Percentiles rank a stretch among this genome's conserved stretches.
Conservation (phyloP, 768 basidiomycete species). For the Termitomyces sp. region DNA sequence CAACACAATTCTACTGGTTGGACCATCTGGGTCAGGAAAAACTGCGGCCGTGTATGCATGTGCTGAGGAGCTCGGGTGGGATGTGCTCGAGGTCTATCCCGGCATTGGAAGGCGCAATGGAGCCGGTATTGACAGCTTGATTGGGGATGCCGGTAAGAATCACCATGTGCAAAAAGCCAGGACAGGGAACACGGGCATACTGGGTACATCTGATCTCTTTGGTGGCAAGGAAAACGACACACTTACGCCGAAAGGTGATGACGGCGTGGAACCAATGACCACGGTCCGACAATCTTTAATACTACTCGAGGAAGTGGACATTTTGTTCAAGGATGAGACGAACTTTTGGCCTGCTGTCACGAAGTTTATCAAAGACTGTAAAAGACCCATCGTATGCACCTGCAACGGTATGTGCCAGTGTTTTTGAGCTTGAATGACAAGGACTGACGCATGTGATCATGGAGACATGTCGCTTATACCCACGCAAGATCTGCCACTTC, state of each 20-base stretch:
- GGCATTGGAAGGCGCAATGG: constrained; percentile 90
- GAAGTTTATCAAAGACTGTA: constrained; percentile 77
- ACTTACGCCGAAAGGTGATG: neutral
- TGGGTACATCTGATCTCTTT: neutral
- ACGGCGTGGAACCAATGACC: constrained; percentile 14
- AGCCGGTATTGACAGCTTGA: constrained; percentile 67
- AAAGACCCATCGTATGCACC: constrained; percentile 88
- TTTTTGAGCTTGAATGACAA: neutral
- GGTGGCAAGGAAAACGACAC: neutral
- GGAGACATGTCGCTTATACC: constrained; percentile 76
- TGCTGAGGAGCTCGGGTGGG: constrained; percentile 91
- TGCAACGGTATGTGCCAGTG: constrained; percentile 69
- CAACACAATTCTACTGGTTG: constrained; percentile 83
- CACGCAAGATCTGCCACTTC: constrained; percentile 67
- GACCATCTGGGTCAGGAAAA: constrained; percentile 86
- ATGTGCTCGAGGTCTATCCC: constrained; percentile 95
- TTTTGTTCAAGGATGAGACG: constrained; percentile 82
- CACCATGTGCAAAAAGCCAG: constrained; percentile 61
- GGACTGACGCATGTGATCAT: constrained; percentile 9
- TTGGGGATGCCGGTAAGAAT: constrained; percentile 93
- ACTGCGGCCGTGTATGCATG: constrained; percentile 92
- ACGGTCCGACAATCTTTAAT: constrained; percentile 79
- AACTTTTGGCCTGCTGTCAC: constrained; percentile 86
- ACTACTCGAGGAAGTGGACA: constrained; percentile 92
- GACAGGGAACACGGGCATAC: neutral